Evolutionary conservation across 768 basidiomycete genomes (phyloP).

Genomic region (Hypsizygus marmoreus): DNA sequence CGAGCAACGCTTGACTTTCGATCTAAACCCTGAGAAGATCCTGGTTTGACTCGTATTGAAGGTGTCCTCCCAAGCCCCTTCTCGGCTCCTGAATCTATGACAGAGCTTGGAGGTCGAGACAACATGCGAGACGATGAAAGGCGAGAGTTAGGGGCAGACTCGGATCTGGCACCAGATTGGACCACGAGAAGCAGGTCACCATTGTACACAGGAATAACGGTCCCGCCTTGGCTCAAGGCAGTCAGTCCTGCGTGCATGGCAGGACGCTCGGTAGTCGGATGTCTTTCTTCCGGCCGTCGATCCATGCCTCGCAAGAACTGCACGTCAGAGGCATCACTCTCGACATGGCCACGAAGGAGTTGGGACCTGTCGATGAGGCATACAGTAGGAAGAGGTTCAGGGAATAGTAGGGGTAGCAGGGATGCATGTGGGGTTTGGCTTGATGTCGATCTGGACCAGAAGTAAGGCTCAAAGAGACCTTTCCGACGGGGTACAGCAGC

Average conservation of each 20-base stretch:
- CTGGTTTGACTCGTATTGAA: slow-evolving; percentile 78
- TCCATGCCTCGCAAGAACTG: slow-evolving; percentile 60
- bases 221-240: slow-evolving; percentile 58
- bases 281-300: slow-evolving; percentile 37
- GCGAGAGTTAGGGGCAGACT: slow-evolving; percentile 48
- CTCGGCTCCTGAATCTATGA: slow-evolving; percentile 44
- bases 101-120: slow-evolving; percentile 72
- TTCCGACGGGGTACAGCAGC: slow-evolving; percentile 75
- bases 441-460: slow-evolving; percentile 56
- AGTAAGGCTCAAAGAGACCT: slow-evolving; percentile 76
- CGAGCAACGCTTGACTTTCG: slow-evolving; percentile 77
- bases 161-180: slow-evolving; percentile 51
- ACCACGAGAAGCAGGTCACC: slow-evolving; percentile 76
- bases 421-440: slow-evolving; percentile 43
- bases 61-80: slow-evolving; percentile 59
- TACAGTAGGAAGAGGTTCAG: slow-evolving; percentile 69
- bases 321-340: slow-evolving; percentile 65
- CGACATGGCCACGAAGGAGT: slow-evolving; percentile 66
- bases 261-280: slow-evolving; percentile 32
- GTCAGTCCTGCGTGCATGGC: slow-evolving; percentile 34
- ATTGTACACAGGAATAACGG: slow-evolving; percentile 70
- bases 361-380: slow-evolving; percentile 68
- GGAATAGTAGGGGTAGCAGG: slow-evolving; percentile 70
- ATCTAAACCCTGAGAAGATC: slow-evolving; percentile 66
- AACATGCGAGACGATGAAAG: slow-evolving; percentile 62